phyloP scores from a whole-genome alignment of 306 rosid genomes.

The Ormosia semicastrata region DNA sequence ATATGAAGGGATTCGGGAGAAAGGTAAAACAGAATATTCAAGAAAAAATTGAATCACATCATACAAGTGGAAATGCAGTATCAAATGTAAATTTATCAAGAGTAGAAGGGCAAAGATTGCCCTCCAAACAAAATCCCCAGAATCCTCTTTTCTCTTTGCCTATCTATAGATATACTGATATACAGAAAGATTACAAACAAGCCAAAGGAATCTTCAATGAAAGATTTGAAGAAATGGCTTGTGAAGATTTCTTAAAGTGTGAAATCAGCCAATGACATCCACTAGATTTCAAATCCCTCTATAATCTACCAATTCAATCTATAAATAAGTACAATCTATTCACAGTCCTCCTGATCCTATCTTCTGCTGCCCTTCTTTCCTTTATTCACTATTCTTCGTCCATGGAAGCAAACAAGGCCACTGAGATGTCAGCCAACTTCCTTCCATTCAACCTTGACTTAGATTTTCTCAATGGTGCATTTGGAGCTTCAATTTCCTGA shows the following conservation, averaged over 20 bases:
- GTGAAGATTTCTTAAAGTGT: constrained; percentile 29
- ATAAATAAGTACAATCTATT: neutral
- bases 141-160: neutral
- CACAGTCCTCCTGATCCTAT: constrained; percentile 22
- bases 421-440: constrained; percentile 41
- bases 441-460: constrained; percentile 28
- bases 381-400: constrained; percentile 27
- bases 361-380: neutral
- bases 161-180: constrained; percentile 24
- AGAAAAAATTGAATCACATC: neutral
- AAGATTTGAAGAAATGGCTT: constrained; percentile 52
- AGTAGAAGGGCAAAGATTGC: constrained; percentile 21
- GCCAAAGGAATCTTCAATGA: constrained; percentile 51
- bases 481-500: constrained; percentile 54
- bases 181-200: constrained; percentile 36
- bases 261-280: constrained; percentile 20
- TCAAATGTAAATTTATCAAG: neutral
- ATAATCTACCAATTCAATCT: neutral
- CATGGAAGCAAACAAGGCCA: constrained; percentile 41
- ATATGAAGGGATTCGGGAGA: neutral
- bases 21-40: neutral
- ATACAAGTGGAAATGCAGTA: too few species aligned
- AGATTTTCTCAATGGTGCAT: constrained; percentile 40
- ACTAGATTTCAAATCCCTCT: constrained; percentile 26
- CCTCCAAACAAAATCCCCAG: constrained; percentile 28